Base-by-base conservation (phyloP, 306 rosid species). In the Quercus berberidifolia region DNA sequence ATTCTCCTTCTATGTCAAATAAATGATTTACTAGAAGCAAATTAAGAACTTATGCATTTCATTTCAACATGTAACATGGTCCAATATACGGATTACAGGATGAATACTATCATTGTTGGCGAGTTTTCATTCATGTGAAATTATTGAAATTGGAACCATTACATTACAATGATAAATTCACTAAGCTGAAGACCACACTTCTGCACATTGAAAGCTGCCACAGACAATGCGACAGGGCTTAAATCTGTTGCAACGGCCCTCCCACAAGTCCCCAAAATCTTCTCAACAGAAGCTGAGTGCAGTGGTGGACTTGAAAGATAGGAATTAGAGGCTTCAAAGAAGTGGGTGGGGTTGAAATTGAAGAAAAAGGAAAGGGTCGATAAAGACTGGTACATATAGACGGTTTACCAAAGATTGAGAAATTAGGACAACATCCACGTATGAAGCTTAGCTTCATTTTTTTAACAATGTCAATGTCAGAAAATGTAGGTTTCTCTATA, bases 271-370 rank as follows among this genome's bases (percentile, higher is more conserved):
- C 82, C 86, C 51, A 92, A 80, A 85, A 86, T 52, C 92, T 83
- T 65, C 9, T 82, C 85, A 20, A 85, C 18, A 55, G 91, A 75
- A 28, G 89, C 71, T 23, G 90, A 82, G 92, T 88, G 76, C 33
- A 69, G 80, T 46, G 95, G 86, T 28, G 95, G 90, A 55, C 90
- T 81, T 30, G 78, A 89, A 86, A 91, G 68, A 94, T 87, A 1
- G 99, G 97, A 49, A 75, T 79, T 85, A 81, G 86, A 73, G 90
- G 90, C 74, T 85, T 90, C 20, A 74, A 35, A 57, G 79, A 59
- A 74, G 81, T 70, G 59, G 82, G 60, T 57, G 35, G 23, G 15
- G 76, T 80, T 33, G 79, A 68, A 21, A 54, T 63, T 65, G 84
- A 30, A 31, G 86, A 80, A 73, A 73, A 76, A 70, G 71, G 73